These are phyloP conservation scores for Ambrosiella beaveri DNA, from an alignment of 2,329 filamentous ascomycete genomes.

Conservation along the genomic window DNA sequence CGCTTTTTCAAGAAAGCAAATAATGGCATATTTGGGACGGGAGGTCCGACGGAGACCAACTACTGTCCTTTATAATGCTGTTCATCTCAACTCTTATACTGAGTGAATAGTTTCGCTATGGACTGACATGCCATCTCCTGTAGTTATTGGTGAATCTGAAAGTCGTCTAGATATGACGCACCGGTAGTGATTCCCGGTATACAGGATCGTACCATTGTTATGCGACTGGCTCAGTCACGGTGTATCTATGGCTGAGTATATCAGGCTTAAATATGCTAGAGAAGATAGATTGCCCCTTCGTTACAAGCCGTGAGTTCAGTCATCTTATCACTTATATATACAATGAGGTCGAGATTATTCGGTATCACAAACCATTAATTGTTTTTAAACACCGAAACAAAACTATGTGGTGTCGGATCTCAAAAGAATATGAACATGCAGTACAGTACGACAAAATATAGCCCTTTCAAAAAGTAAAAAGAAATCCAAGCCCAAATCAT, in stretches of 20 bases:
- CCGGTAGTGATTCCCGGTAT: too few species aligned
- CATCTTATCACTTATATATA: neutral
- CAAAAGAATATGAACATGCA: conserved; percentile 12
- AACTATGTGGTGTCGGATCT: conserved; percentile 9
- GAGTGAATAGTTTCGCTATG: conserved; percentile 46
- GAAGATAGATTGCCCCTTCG: too few species aligned
- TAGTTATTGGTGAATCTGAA: neutral
- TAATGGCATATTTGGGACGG: conserved; percentile 14
- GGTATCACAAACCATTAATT: conserved; percentile 7
- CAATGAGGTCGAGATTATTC: neutral
- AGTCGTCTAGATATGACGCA: too few species aligned
- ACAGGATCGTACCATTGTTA: too few species aligned
- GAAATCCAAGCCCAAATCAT: conserved; percentile 10
- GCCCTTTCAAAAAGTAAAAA: conserved; percentile 10
- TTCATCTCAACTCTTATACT: conserved; percentile 25
- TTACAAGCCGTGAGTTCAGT: neutral
- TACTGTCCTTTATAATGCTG: conserved; percentile 43
- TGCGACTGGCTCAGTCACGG: too few species aligned
- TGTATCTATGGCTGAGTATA: too few species aligned
- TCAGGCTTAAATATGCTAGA: too few species aligned
- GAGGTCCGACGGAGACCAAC: conserved; percentile 35
- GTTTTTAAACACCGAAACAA: conserved; percentile 13
- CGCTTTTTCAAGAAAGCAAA: conserved; percentile 16
- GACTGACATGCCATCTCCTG: conserved; percentile 30
- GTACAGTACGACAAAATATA: conserved; percentile 12